Evolutionary conservation across 1,284 basidiomycete genomes (phyloP).

Genomic region (Kwoniella shivajii): DNA sequence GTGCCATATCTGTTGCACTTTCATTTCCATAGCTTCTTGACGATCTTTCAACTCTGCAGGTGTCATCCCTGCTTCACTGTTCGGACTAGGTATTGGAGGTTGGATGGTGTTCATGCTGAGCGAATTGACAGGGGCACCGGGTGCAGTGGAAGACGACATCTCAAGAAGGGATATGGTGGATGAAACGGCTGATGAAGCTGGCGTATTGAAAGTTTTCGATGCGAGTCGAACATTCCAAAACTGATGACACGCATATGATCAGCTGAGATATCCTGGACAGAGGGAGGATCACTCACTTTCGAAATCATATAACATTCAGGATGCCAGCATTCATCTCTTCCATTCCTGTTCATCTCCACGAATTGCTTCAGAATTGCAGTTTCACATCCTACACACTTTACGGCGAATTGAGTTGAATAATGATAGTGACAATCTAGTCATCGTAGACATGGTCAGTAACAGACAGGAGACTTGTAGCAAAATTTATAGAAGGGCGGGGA

Average conservation of each 20-base stretch:
- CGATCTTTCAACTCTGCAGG: slow-evolving; percentile 84
- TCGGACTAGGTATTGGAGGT: slow-evolving; percentile 16
- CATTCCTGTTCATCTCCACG: slow-evolving; percentile 98
- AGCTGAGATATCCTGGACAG: background rate
- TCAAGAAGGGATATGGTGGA: slow-evolving; percentile 50
- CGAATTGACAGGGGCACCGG: slow-evolving; percentile 20
- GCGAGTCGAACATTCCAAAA: slow-evolving; percentile 99
- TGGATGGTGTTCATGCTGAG: slow-evolving; percentile 3
- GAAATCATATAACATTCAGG: slow-evolving; percentile 99
- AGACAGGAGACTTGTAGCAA: background rate
- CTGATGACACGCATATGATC: slow-evolving; percentile 54
- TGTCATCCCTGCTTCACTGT: slow-evolving; percentile 63
- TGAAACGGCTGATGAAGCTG: slow-evolving; percentile 61
- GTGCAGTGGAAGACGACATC: slow-evolving; percentile 33
- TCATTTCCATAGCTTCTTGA: slow-evolving; percentile 93
- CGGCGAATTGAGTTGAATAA: slow-evolving; percentile 97
- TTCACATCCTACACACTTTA: slow-evolving; percentile 96
- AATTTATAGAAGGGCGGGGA: background rate
- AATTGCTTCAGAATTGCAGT: slow-evolving; percentile 99
- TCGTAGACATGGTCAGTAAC: background rate
- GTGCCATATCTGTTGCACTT: slow-evolving; percentile 99
- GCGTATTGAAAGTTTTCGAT: slow-evolving; percentile 62
- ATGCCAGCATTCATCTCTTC: slow-evolving; percentile 99
- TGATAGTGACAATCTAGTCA: slow-evolving; percentile 82
- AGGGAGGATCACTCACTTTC: slow-evolving; percentile 64